These are phyloP conservation scores for Monosporascus cannonballus DNA, from an alignment of 2,329 filamentous ascomycete genomes.

Conservation along the genomic window DNA sequence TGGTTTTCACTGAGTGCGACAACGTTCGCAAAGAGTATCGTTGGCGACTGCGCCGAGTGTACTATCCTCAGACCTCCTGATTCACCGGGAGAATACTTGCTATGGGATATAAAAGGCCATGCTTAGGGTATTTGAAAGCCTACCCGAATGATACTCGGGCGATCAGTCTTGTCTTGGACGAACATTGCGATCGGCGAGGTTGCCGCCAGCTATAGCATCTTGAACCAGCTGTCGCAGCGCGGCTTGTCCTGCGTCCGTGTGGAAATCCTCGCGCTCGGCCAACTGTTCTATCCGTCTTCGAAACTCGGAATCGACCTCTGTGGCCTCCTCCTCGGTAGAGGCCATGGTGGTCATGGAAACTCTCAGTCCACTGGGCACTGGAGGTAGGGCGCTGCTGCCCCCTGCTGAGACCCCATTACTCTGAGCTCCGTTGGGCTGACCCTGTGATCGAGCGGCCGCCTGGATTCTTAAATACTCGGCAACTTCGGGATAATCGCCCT, in stretches of 20 bases:
- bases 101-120: conserved; percentile 52
- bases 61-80: conserved; percentile 47
- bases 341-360: conserved; percentile 73
- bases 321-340: conserved; percentile 51
- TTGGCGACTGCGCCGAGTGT: conserved; percentile 41
- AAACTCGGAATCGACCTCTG: conserved; percentile 74
- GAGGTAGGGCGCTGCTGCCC: conserved; percentile 40
- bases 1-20: conserved; percentile 54
- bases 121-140: not conserved
- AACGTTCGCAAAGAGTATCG: conserved; percentile 41
- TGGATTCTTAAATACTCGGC: conserved; percentile 58
- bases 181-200: conserved; percentile 57
- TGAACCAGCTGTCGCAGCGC: conserved; percentile 73
- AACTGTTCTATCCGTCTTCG: conserved; percentile 82
- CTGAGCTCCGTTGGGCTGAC: conserved; percentile 21
- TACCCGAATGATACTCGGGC: not conserved
- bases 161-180: conserved; percentile 53
- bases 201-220: conserved; percentile 68
- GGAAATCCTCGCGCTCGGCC: conserved; percentile 75
- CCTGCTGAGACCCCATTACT: conserved; percentile 22
- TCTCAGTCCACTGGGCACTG: conserved; percentile 68
- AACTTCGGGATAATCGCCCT: conserved; percentile 72
- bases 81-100: conserved; percentile 46
- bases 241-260: conserved; percentile 72
- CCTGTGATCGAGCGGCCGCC: conserved; percentile 22